A percentile compares a stretch with the other conserved stretches of the same genome.
These are phyloP conservation scores for Lecanicillium sp. DNA, from an alignment of 2,329 filamentous ascomycete species.

Conservation along the genomic window DNA sequence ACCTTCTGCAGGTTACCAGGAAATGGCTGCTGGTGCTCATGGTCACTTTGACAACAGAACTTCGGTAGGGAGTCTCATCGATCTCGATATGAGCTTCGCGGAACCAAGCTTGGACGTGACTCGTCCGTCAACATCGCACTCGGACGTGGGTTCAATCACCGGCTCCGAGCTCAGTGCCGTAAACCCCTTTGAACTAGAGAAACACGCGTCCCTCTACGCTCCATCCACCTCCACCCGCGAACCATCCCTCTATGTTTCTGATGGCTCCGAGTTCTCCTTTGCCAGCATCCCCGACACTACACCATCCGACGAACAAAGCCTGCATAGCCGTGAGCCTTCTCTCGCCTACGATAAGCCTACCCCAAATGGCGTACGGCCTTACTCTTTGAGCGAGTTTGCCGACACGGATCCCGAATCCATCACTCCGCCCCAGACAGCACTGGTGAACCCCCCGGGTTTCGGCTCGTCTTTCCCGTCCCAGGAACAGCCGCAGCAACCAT, in stretches of 20 bases:
- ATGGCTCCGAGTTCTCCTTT: constrained; percentile 44
- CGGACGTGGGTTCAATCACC: constrained; percentile 45
- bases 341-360: constrained; percentile 9
- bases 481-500: constrained; percentile 13
- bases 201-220: constrained; percentile 49
- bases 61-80: constrained; percentile 40
- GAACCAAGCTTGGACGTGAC: constrained; percentile 42
- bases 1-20: constrained; percentile 30
- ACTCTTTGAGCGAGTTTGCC: constrained; percentile 31
- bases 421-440: constrained; percentile 23
- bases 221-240: constrained; percentile 35
- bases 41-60: constrained; percentile 28
- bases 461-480: constrained; percentile 11
- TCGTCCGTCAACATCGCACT: constrained; percentile 52
- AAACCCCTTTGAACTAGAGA: constrained; percentile 55
- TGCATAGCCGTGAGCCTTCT: constrained; percentile 8
- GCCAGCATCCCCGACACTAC: constrained; percentile 18
- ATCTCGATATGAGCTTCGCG: constrained; percentile 46
- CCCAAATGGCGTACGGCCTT: constrained; percentile 18
- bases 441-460: constrained; percentile 13
- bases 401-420: constrained; percentile 29
- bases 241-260: constrained; percentile 53
- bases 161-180: constrained; percentile 47
- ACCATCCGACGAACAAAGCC: constrained; percentile 7
- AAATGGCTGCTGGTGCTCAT: constrained; percentile 28